Percentiles rank a stretch among this genome's conserved stretches.
Conservation (phyloP, 352 stramenopile genomes). For the Pythium guiyangense region DNA sequence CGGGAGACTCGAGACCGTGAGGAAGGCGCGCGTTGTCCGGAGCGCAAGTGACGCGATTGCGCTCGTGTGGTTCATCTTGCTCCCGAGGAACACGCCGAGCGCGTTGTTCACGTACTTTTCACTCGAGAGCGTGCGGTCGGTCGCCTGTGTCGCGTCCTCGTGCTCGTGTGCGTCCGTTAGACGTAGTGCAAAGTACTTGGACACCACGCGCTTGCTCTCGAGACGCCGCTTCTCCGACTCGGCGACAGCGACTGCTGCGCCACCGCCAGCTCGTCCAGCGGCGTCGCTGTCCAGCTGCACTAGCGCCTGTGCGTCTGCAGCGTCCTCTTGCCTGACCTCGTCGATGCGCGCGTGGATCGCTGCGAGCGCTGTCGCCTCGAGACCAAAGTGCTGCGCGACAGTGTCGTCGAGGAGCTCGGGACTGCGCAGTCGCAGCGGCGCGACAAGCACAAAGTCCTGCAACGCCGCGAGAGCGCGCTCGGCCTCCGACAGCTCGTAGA, state of each 20-base stretch:
- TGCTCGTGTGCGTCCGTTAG: neutral
- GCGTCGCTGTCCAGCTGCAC: slow-evolving; percentile 5
- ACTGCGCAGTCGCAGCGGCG: slow-evolving; percentile 34
- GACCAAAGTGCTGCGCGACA: slow-evolving; percentile 24
- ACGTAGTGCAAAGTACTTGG: slow-evolving; percentile 32
- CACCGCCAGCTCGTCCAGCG: neutral
- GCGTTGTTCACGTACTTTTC: slow-evolving; percentile 43
- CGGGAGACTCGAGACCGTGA: slow-evolving; percentile 30
- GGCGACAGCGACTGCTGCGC: neutral
- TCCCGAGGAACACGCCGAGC: slow-evolving; percentile 31
- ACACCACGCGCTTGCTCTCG: slow-evolving; percentile 12
- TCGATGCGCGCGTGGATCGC: slow-evolving; percentile 9
- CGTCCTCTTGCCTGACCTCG: neutral
- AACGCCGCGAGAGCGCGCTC: slow-evolving; percentile 19
- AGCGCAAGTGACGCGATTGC: slow-evolving; percentile 22
- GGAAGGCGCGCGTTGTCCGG: slow-evolving; percentile 24
- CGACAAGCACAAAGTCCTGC: slow-evolving; percentile 18
- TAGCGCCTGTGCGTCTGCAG: slow-evolving; percentile 1
- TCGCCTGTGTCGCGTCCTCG: no score
- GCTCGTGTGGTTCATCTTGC: slow-evolving; percentile 24
- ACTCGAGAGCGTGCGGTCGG: slow-evolving; percentile 20
- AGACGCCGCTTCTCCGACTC: slow-evolving; percentile 26
- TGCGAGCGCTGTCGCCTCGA: slow-evolving; percentile 7
- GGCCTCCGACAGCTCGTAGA: slow-evolving; percentile 54
- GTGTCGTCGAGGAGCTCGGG: slow-evolving; percentile 49